Conservation (phyloP, 345 rosid species). For the Crucihimalaya himalaica region DNA sequence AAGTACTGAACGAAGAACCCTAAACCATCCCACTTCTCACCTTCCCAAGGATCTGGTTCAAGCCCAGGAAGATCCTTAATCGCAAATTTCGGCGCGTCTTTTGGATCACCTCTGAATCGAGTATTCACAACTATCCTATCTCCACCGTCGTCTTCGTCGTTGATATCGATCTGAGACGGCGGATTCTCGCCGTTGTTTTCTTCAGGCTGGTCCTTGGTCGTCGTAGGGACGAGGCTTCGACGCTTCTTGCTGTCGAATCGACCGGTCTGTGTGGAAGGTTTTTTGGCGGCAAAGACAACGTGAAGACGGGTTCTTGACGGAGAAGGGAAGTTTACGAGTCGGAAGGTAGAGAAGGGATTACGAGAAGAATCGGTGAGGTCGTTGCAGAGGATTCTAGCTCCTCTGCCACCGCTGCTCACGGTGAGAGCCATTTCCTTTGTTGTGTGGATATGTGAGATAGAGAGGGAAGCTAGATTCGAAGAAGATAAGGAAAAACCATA, state of each 20-base stretch:
- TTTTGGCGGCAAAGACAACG: slow-evolving; percentile 62
- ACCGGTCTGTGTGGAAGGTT: slow-evolving; percentile 63
- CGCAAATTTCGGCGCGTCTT: slow-evolving; percentile 34
- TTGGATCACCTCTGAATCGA: slow-evolving; percentile 32
- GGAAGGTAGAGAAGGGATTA: slow-evolving; percentile 12
- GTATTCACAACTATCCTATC: slow-evolving; percentile 39
- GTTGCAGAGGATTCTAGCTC: slow-evolving; percentile 44
- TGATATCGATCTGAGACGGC: slow-evolving; percentile 37
- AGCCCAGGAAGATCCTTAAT: slow-evolving; percentile 67
- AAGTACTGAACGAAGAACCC: slow-evolving; percentile 85
- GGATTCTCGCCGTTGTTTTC: slow-evolving; percentile 29
- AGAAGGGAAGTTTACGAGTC: slow-evolving; percentile 35
- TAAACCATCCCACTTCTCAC: slow-evolving; percentile 72
- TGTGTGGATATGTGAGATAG: slow-evolving; percentile 40
- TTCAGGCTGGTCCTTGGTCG: slow-evolving; percentile 33
- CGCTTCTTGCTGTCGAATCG: slow-evolving; percentile 70
- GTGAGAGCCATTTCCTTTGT: slow-evolving; percentile 51
- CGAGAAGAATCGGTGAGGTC: slow-evolving; percentile 28
- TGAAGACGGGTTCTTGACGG: slow-evolving; percentile 40
- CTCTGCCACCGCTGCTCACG: slow-evolving; percentile 46
- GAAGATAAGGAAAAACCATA: slow-evolving; percentile 28
- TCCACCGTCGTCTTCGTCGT: slow-evolving; percentile 29
- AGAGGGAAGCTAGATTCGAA: slow-evolving; percentile 22
- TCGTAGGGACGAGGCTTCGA: slow-evolving; percentile 48
- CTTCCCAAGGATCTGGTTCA: slow-evolving; percentile 79